Base-by-base conservation (phyloP, 768 basidiomycete species). In the Panellus pusillus region DNA sequence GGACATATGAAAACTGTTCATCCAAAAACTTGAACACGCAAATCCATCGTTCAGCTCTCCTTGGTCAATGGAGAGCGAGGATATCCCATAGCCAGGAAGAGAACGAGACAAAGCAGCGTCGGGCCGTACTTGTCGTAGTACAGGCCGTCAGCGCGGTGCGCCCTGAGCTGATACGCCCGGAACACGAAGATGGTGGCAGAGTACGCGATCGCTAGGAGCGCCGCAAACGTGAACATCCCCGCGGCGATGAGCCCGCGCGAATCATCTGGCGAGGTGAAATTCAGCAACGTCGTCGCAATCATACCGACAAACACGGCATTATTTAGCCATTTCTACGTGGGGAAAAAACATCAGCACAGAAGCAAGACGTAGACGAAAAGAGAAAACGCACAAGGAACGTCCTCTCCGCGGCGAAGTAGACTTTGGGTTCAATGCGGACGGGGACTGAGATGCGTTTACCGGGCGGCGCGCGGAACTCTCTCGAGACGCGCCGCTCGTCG, bases 371-470 rank as follows among this genome's bases (percentile, higher is more conserved):
- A 24, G 37, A 50, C n/a, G 1, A 42, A 40, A 50, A 38, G 29
- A n/a, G n/a, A 32, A 52, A 20, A 77, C 92, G 71, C 68, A 91
- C 93, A 72, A 95, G 68, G 79, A 94, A 96, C 13, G 95, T 98
- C 56, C 96, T 79, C 70, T 98, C 95, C 35, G 88, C 86, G 6
- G 97, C 97, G 68, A 98, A 99, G 66, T 95, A 96, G 4, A 97
- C 94, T 73, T 99, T 99, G 27, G 97, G 97, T 69, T 99, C 97
- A 43, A 99, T 82, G 49, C 97, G 82, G n/a, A 99, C 89, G 20
- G 96, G 94, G 3, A 98, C 84, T 0, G 93, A 83, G 52, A 99
- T 95, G 60, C 81, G 79, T 76, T 98, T 98, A 11, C 95, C 95
- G 38, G 78, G 72, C 0, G 91, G 89, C 1, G 95, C 96, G 11